Conservation (phyloP, 352 stramenopile species). For the Phytopythium delawarense region DNA sequence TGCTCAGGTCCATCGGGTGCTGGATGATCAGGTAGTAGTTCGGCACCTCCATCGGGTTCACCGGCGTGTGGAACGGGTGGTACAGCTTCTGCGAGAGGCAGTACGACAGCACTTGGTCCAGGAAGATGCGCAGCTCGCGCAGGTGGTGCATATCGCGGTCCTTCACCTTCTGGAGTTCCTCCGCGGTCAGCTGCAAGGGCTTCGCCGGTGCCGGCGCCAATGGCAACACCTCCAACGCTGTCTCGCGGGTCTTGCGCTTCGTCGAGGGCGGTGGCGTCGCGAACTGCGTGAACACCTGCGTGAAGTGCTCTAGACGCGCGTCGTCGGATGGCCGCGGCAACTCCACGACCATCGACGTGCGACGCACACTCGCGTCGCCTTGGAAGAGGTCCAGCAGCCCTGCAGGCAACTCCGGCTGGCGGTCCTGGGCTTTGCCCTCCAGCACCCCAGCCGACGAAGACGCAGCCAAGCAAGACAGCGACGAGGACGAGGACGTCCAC, state of each 20-base stretch:
- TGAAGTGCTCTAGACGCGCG: conserved; percentile 48
- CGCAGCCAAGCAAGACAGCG: neutral
- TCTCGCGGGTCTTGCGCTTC: conserved; percentile 16
- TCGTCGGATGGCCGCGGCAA: conserved; percentile 23
- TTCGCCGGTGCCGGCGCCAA: conserved; percentile 45
- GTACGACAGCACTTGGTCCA: conserved; percentile 81
- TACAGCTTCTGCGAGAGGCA: conserved; percentile 67
- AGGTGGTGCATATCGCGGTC: conserved; percentile 82
- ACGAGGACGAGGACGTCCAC: conserved; percentile 43
- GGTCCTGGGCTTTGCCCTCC: neutral
- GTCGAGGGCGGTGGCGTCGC: conserved; percentile 34
- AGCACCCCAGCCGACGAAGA: conserved; percentile 9
- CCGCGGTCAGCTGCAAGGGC: conserved; percentile 23
- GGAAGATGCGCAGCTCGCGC: conserved; percentile 86
- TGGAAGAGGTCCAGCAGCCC: conserved; percentile 58
- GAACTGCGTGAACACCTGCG: conserved; percentile 54
- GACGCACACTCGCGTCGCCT: conserved; percentile 31
- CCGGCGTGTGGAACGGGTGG: conserved; percentile 61
- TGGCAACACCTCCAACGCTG: conserved; percentile 50
- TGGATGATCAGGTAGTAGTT: conserved; percentile 90
- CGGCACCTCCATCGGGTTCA: conserved; percentile 74
- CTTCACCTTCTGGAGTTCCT: conserved; percentile 40
- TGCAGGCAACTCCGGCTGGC: conserved; percentile 22
- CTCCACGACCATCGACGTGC: conserved; percentile 45
- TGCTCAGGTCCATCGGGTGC: conserved; percentile 83